phyloP scores from a whole-genome alignment of 2,329 filamentous ascomycete genomes.

The Calonectria pseudoreteaudii region DNA sequence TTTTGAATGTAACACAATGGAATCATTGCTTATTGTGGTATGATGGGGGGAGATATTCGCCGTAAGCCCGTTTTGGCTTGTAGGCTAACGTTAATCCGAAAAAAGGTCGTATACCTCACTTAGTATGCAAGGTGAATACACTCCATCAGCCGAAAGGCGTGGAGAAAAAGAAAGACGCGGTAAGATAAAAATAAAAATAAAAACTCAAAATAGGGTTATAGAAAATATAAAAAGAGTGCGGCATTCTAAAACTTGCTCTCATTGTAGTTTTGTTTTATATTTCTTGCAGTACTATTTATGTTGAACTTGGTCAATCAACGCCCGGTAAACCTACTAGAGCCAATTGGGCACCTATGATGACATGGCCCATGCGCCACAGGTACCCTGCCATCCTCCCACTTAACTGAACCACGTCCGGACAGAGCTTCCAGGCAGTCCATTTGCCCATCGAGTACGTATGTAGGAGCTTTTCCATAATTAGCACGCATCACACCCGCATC shows the following conservation, averaged over 20 bases:
- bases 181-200: background rate
- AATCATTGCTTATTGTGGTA: background rate
- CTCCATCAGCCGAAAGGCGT: background rate
- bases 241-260: background rate
- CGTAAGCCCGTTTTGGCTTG: background rate
- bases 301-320: background rate
- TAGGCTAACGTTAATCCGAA: background rate
- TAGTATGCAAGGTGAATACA: background rate
- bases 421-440: constrained; percentile 3
- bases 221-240: background rate
- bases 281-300: background rate
- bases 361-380: constrained; percentile 9
- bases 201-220: background rate
- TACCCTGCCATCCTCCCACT: background rate
- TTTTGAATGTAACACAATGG: background rate
- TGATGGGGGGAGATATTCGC: background rate
- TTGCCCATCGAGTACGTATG: background rate
- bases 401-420: constrained; percentile 2
- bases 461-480: background rate
- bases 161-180: too few species aligned
- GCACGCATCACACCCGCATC: constrained; percentile 9
- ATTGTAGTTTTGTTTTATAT: background rate
- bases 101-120: background rate
- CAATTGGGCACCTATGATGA: background rate
- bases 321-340: too few species aligned